Conservation (phyloP, 1,284 basidiomycete species). For the Leccinum angustisporum region DNA sequence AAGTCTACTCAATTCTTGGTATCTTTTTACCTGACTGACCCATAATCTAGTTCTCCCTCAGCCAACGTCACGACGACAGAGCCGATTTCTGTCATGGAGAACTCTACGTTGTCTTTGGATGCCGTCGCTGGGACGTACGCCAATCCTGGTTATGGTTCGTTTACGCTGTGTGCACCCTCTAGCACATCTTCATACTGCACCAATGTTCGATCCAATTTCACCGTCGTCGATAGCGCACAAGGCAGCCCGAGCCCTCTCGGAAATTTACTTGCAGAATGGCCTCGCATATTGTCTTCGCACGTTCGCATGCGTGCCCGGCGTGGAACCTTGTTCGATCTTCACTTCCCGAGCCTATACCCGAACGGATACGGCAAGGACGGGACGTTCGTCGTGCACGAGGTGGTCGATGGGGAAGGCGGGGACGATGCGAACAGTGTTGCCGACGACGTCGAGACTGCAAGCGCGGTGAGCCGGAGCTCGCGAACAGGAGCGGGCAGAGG, state of each 20-base stretch:
- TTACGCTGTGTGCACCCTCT: constrained; percentile 36
- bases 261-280: constrained; percentile 31
- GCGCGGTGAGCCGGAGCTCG: constrained; percentile 35
- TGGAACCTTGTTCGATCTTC: constrained; percentile 14
- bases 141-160: constrained; percentile 35
- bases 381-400: constrained; percentile 50
- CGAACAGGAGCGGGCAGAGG: constrained; percentile 40
- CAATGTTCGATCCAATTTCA: constrained; percentile 29
- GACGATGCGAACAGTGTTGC: constrained; percentile 48
- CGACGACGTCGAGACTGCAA: constrained; percentile 52
- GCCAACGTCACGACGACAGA: not conserved
- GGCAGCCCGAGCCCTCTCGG: not conserved
- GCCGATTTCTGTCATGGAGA: not conserved
- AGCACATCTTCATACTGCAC: constrained; percentile 31
- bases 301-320: constrained; percentile 22
- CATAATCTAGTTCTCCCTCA: constrained; percentile 3
- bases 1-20: not conserved
- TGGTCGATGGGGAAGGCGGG: constrained; percentile 50
- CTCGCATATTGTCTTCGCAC: constrained; percentile 28
- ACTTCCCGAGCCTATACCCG: constrained; percentile 25
- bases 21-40: constrained; percentile 1
- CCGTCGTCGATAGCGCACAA: constrained; percentile 19
- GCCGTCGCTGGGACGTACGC: constrained; percentile 36
- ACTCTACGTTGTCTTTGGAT: constrained; percentile 12
- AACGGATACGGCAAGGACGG: constrained; percentile 31